These are phyloP conservation scores for Neurospora cerealis DNA, from an alignment of 495 filamentous ascomycete genomes.

Conservation along the genomic window DNA sequence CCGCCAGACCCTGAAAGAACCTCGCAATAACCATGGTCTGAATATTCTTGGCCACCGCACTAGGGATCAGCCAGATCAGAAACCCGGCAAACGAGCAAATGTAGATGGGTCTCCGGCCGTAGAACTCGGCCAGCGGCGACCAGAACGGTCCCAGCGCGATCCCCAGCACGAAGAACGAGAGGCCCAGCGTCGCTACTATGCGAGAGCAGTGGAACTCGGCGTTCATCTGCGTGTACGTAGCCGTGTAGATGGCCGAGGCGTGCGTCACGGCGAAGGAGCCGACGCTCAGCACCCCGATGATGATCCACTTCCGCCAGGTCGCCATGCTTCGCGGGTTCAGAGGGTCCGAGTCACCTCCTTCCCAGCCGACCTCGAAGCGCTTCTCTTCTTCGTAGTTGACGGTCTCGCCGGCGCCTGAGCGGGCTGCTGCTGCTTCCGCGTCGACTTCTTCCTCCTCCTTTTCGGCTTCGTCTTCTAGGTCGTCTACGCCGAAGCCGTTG, in stretches of 20 bases:
- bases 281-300: constrained; percentile 58
- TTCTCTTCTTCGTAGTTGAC: constrained; percentile 16
- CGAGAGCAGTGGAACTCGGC: constrained; percentile 61
- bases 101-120: constrained; percentile 80
- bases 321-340: constrained; percentile 61
- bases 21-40: constrained; percentile 72
- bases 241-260: constrained; percentile 80
- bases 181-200: constrained; percentile 64
- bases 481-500: constrained; percentile 53
- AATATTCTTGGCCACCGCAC: constrained; percentile 76
- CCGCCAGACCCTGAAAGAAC: constrained; percentile 78
- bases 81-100: constrained; percentile 68
- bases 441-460: constrained; percentile 12
- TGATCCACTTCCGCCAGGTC: constrained; percentile 65
- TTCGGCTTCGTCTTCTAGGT: constrained; percentile 28
- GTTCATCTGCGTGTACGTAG: constrained; percentile 73
- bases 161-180: constrained; percentile 73
- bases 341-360: constrained; percentile 60
- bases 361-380: constrained; percentile 60
- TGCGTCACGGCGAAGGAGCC: constrained; percentile 86
- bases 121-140: constrained; percentile 61
- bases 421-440: neutral
- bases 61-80: constrained; percentile 79
- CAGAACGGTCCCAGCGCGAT: constrained; percentile 65
- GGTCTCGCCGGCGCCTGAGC: neutral